Conservation (phyloP, 116 monocot species). For the Dioscorea cayenensis region DNA sequence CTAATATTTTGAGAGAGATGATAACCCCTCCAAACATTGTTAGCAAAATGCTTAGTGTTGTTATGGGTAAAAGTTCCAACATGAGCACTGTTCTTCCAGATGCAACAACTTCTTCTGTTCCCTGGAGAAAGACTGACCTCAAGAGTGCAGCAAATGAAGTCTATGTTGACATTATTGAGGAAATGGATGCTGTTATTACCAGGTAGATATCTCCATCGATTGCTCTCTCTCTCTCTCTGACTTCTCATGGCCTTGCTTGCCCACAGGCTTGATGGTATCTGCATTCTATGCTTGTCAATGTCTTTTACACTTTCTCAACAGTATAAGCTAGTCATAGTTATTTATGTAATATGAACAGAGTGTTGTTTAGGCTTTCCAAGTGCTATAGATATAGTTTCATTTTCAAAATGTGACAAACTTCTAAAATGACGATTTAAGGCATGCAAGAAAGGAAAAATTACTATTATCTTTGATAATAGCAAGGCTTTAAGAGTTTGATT, state of each 20-base stretch:
- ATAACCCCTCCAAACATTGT: constrained; percentile 81
- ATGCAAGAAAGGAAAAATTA: too few species aligned
- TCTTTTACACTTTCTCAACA: too few species aligned
- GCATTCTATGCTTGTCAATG: neutral
- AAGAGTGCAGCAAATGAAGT: constrained; percentile 77
- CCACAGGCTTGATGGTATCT: neutral
- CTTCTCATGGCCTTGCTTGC: neutral
- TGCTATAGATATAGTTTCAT: too few species aligned
- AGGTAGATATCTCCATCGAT: constrained; percentile 27
- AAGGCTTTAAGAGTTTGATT: too few species aligned
- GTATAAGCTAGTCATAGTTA: too few species aligned
- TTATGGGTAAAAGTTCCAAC: constrained; percentile 75
- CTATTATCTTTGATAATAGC: too few species aligned
- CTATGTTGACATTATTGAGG: constrained; percentile 83
- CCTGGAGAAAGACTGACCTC: constrained; percentile 62
- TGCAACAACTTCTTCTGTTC: constrained; percentile 74
- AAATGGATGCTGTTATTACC: constrained; percentile 71
- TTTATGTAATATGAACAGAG: too few species aligned
- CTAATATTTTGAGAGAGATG: constrained; percentile 86
- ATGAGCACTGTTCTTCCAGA: constrained; percentile 66
- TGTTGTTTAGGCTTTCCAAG: constrained; percentile 10
- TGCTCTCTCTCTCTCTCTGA: too few species aligned
- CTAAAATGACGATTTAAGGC: too few species aligned
- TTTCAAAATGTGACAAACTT: too few species aligned
- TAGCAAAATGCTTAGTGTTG: constrained; percentile 80